These are phyloP conservation scores for Sphagnum tenellum DNA, from an alignment of 225 moss, liverwort and hornwort genomes.

Conservation along the genomic window DNA sequence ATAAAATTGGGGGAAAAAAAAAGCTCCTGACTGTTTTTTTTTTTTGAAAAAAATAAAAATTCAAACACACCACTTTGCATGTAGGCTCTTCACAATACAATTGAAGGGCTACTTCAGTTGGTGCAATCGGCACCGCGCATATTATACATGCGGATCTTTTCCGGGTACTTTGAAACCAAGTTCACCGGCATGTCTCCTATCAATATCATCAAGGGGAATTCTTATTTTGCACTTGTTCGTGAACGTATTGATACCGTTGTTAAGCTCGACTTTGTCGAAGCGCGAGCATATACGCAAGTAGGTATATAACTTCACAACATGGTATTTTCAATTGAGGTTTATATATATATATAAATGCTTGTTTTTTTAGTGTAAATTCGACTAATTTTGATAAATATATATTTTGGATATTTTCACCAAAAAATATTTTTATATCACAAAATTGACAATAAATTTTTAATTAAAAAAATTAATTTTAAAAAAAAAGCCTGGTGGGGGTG, in stretches of 20 bases:
- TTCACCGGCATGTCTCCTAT: constrained; percentile 62
- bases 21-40: background rate
- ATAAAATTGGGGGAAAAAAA: background rate
- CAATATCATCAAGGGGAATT: constrained; percentile 63
- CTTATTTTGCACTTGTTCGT: constrained; percentile 47
- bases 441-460: no score
- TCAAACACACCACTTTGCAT: background rate
- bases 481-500: no score
- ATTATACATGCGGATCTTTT: constrained; percentile 64
- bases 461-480: no score
- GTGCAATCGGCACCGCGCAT: constrained; percentile 71
- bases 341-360: no score
- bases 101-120: constrained; percentile 68
- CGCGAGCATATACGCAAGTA: constrained; percentile 57
- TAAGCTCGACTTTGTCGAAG: constrained; percentile 49
- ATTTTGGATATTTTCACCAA: no score
- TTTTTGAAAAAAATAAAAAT: background rate
- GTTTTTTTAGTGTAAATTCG: no score
- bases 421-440: no score
- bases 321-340: no score
- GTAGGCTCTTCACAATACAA: constrained; percentile 53
- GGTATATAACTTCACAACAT: background rate
- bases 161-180: constrained; percentile 49
- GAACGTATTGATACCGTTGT: constrained; percentile 56
- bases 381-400: no score